Evolutionary conservation across 495 filamentous ascomycete genomes (phyloP).

Genomic region (Xylaria cubensis): DNA sequence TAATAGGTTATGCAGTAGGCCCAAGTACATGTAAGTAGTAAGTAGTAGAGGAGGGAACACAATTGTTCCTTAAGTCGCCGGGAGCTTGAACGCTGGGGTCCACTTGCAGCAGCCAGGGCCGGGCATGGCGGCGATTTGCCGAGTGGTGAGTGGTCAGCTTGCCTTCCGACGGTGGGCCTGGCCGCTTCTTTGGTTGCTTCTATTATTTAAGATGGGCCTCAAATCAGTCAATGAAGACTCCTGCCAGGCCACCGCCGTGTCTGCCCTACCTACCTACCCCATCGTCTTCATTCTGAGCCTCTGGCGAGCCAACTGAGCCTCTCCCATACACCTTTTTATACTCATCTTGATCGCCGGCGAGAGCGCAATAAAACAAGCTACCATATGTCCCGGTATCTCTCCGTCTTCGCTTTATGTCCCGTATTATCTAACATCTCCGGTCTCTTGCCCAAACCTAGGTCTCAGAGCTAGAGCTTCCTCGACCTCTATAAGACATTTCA

Average conservation of each 20-base stretch:
- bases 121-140: conserved; percentile 39
- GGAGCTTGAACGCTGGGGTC: conserved; percentile 38
- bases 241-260: conserved; percentile 14
- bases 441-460: conserved; percentile 26
- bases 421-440: conserved; percentile 17
- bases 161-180: conserved; percentile 36
- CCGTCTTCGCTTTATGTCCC: not conserved
- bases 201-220: conserved; percentile 42
- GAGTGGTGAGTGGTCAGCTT: conserved; percentile 34
- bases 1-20: conserved; percentile 13
- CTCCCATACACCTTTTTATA: conserved; percentile 39
- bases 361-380: conserved; percentile 37
- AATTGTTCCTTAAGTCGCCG: conserved; percentile 29
- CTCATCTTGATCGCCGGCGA: conserved; percentile 51
- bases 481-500: conserved; percentile 30
- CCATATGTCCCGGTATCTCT: conserved; percentile 7
- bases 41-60: conserved; percentile 33
- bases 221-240: conserved; percentile 22
- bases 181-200: conserved; percentile 30
- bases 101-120: conserved; percentile 39
- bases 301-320: conserved; percentile 28
- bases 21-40: not conserved
- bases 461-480: conserved; percentile 36
- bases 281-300: conserved; percentile 32
- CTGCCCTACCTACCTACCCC: conserved; percentile 42